A percentile compares a stretch with the other conserved stretches of the same genome.
Evolutionary conservation across 176 grass and related monocot species (phyloP).

Genomic region (Bothriochloa decipiens): DNA sequence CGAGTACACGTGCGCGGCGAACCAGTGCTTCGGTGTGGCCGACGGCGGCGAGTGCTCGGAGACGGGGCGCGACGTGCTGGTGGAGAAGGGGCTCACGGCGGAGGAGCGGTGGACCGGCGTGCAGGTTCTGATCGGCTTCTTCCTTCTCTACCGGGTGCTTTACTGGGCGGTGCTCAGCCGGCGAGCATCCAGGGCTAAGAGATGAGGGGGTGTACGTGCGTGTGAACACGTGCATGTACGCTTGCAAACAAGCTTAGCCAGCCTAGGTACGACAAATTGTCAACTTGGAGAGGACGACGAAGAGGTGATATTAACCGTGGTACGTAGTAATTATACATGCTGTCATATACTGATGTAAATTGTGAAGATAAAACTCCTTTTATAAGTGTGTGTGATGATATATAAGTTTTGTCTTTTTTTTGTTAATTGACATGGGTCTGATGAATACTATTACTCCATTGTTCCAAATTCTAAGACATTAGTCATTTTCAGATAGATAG

Average conservation of each 20-base stretch:
- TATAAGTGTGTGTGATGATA: constrained; percentile 24
- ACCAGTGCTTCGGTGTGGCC: constrained; percentile 58
- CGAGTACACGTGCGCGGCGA: constrained; percentile 74
- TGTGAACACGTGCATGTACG: constrained; percentile 51
- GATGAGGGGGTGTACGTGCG: constrained; percentile 29
- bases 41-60: constrained; percentile 52
- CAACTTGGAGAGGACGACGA: neutral
- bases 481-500: too few species aligned
- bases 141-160: constrained; percentile 88
- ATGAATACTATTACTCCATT: neutral
- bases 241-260: neutral
- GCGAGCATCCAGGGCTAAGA: constrained; percentile 67
- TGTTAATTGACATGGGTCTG: neutral
- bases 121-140: constrained; percentile 87
- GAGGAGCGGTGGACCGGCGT: constrained; percentile 79
- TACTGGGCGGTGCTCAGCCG: constrained; percentile 91
- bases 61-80: constrained; percentile 75
- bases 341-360: constrained; percentile 60
- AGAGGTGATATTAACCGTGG: constrained; percentile 33
- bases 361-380: constrained; percentile 45
- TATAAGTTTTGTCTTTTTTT: constrained; percentile 7
- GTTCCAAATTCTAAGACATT: too few species aligned
- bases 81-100: constrained; percentile 50
- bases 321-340: constrained; percentile 42
- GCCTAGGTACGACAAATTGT: neutral